Evolutionary conservation across 2,329 filamentous ascomycete species (phyloP), one percentile per base, ranked within the genome.

Genomic region (Talaromyces sp.): DNA sequence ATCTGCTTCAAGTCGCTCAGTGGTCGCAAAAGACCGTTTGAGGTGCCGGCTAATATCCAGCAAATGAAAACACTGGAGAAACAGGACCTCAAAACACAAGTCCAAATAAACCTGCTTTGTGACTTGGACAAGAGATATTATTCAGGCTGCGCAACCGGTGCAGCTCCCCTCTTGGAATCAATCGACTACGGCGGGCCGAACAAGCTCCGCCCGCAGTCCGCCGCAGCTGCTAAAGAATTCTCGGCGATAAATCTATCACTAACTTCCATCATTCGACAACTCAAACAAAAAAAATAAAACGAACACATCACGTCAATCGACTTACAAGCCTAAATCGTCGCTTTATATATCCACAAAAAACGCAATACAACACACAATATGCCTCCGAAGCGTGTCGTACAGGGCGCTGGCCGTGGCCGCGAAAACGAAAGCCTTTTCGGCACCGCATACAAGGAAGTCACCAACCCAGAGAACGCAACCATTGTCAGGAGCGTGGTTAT

Each of bases 401-500:
- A 85, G 67, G 78, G 78, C 68, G 75, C 77, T 56, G 73, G 79
- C 56, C 70, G 73, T 56, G 73, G 71, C 61, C 72, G 73, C 67
- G 73, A 76, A 68, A 42, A 56, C 54, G 52, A 57, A 42, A 83
- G 87, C 65, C 81, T 85, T 74, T 67, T 89, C 66, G 79, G 79
- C 68, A 80, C 80, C 61, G 81, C 84, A 66, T 90, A 89, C 75
- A 81, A 83, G 64, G 80, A 85, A 66, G 70, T 90, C 70, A 89
- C 86, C 60, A 83, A 84, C 31, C 76, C 87, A 36, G 88, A 91
- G 72, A 90, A 91, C 76, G 82, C 86, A 56, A 83, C 86, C 61
- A 83, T 90, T 61, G 87, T 90, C 63, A 83, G 85, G 69, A 89
- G 87, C 72, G 78, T 90, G 67, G 81, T 85, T 65, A 74, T 89